phyloP scores from a whole-genome alignment of 805 yeast species.

The Helenozyma rhizophorensis region DNA sequence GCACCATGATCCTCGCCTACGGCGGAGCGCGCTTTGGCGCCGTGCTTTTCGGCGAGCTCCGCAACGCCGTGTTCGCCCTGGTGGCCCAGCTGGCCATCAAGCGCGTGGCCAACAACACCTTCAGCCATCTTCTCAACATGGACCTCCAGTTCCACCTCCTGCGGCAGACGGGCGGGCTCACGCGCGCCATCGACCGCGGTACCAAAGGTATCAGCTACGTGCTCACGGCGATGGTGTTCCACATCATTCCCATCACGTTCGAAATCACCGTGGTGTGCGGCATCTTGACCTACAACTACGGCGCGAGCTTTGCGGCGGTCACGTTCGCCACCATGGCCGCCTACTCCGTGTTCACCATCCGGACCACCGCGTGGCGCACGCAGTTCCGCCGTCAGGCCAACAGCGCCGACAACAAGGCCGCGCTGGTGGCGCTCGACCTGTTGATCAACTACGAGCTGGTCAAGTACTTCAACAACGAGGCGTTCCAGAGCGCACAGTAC shows the following conservation, averaged over 20 bases:
- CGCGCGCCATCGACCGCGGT: conserved; percentile 96
- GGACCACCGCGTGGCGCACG: conserved; percentile 96
- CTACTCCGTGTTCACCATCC: conserved; percentile 81
- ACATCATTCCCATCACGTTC: conserved; percentile 86
- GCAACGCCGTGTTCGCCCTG: conserved; percentile 93
- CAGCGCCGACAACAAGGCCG: conserved; percentile 92
- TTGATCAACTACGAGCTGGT: conserved; percentile 92
- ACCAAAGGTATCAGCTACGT: conserved; percentile 96
- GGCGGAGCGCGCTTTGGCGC: conserved; percentile 95
- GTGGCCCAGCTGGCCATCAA: conserved; percentile 94
- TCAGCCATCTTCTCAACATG: conserved; percentile 73
- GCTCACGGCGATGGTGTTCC: conserved; percentile 94
- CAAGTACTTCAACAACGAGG: conserved; percentile 89
- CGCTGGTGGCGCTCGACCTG: conserved; percentile 90
- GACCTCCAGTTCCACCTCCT: conserved; percentile 88
- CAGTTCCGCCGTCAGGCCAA: conserved; percentile 83
- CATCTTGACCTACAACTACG: conserved; percentile 88
- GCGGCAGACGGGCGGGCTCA: conserved; percentile 92
- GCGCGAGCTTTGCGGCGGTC: conserved; percentile 81
- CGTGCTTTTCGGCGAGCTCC: conserved; percentile 86
- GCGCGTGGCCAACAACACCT: conserved; percentile 83
- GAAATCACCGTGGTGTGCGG: conserved; percentile 94
- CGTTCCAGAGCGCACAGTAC: conserved; percentile 72
- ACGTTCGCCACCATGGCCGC: conserved; percentile 86
- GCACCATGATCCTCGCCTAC: conserved; percentile 71